Percentiles rank a stretch among this genome's conserved stretches.
Evolutionary conservation across 495 filamentous ascomycete genomes (phyloP).

Genomic region (Aspergillus ostianus): DNA sequence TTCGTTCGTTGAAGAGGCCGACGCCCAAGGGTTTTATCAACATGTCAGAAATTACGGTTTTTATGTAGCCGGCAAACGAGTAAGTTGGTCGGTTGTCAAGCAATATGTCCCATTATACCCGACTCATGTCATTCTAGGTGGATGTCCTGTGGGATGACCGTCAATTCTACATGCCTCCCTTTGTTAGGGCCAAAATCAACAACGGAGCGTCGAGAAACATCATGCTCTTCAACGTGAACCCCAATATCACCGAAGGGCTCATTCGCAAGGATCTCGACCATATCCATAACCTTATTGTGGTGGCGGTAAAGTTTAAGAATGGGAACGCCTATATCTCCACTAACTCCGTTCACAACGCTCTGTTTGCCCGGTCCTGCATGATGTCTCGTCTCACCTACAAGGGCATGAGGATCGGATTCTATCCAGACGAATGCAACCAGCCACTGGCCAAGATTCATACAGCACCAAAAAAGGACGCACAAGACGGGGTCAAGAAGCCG

Average conservation of each 20-base stretch:
- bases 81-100: slow-evolving; percentile 36
- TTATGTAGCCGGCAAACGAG: slow-evolving; percentile 67
- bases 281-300: slow-evolving; percentile 74
- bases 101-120: neutral
- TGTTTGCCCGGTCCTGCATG: slow-evolving; percentile 76
- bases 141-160: slow-evolving; percentile 70
- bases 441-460: slow-evolving; percentile 44
- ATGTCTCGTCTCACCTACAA: slow-evolving; percentile 75
- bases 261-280: slow-evolving; percentile 78
- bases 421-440: slow-evolving; percentile 70
- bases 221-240: slow-evolving; percentile 56
- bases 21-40: slow-evolving; percentile 62
- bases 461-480: slow-evolving; percentile 32
- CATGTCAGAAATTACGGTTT: slow-evolving; percentile 65
- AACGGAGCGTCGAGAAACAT: slow-evolving; percentile 79
- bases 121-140: slow-evolving; percentile 43
- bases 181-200: slow-evolving; percentile 64
- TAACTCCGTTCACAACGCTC: slow-evolving; percentile 75
- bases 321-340: slow-evolving; percentile 64
- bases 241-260: slow-evolving; percentile 58
- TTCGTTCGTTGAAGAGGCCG: slow-evolving; percentile 65
- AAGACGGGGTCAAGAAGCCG: slow-evolving; percentile 35
- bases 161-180: slow-evolving; percentile 66
- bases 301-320: slow-evolving; percentile 59
- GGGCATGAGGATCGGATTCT: slow-evolving; percentile 68